Base-by-base conservation (phyloP, 345 rosid species). In the Anacardium occidentale region DNA sequence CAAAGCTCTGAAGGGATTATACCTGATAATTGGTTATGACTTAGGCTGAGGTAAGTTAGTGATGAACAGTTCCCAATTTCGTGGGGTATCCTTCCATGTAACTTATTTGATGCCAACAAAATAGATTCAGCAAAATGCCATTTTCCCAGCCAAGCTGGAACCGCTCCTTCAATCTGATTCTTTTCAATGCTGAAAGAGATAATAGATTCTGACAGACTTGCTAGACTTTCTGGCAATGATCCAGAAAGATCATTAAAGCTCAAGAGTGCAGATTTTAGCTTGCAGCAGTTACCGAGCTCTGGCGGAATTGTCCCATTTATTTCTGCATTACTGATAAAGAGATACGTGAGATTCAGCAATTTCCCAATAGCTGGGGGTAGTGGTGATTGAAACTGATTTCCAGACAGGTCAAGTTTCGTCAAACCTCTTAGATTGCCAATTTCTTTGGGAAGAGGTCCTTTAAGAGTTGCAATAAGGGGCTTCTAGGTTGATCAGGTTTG, bases 231-330 rank as follows among this genome's bases (percentile, higher is more conserved):
- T 11, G 65, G 73, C 64, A 57, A 44, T 24, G 73, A 25, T 9
- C 64, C 65, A 40, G 56, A 70, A 58, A 58, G 64, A 44, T 70
- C 73, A 15, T 57, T 69, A 57, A 69, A 69, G 47, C 73, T 69
- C 73, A 69, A 57, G 51, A 69, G 18, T 42, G 24, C 73, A 4
- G 53, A 20, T 69, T 57, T 56, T 25, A 69, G 73, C 53, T 57
- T 57, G 64, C 9, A 53, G 20, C 73, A 56, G 42, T 69, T 42
- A 45, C 73, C 72, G 3, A 56, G 63, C 64, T 56, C 64, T 1
- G 53, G 21, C 8, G 64, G 64, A 10, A 69, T 69, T 29, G 73
- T 69, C 24, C 64, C 54, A 44, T 69, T 69, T 57, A 57, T 57
- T 57, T 24, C 73, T 22, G 73, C 53, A 44, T 56, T 55, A 10